Conservation (phyloP, 345 rosid species). For the Raphanus sativus region DNA sequence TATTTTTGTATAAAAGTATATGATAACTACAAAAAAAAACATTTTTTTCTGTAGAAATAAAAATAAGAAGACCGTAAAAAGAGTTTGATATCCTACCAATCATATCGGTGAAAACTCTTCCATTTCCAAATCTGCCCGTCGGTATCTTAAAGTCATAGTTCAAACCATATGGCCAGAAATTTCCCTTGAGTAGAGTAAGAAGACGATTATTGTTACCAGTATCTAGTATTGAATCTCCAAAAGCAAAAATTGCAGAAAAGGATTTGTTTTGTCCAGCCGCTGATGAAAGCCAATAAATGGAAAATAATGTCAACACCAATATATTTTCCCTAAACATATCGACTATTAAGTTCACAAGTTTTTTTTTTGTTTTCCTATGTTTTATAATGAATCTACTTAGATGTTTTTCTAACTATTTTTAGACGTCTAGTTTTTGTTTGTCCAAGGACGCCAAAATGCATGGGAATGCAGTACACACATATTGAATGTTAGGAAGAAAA, state of each 20-base stretch:
- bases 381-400: constrained; percentile 7
- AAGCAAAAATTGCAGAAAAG: constrained; percentile 49
- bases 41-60: not conserved
- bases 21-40: not conserved
- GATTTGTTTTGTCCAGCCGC: constrained; percentile 8
- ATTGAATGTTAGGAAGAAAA: not conserved
- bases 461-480: constrained; percentile 8
- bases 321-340: constrained; percentile 5
- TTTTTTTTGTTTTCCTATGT: not conserved
- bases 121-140: constrained; percentile 66
- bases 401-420: constrained; percentile 4
- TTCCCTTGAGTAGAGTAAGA: constrained; percentile 45
- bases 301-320: constrained; percentile 24
- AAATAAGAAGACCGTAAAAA: not conserved
- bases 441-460: constrained; percentile 28
- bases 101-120: constrained; percentile 57
- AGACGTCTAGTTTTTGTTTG: constrained; percentile 36
- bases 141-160: constrained; percentile 42
- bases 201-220: constrained; percentile 67
- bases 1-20: not conserved
- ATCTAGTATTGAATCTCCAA: constrained; percentile 71
- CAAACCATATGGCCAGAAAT: constrained; percentile 60
- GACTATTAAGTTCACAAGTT: constrained; percentile 6
- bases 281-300: constrained; percentile 12
- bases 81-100: constrained; percentile 40